Evolutionary conservation across 768 basidiomycete genomes (phyloP).

Genomic region (Kwoniella dendrophila): DNA sequence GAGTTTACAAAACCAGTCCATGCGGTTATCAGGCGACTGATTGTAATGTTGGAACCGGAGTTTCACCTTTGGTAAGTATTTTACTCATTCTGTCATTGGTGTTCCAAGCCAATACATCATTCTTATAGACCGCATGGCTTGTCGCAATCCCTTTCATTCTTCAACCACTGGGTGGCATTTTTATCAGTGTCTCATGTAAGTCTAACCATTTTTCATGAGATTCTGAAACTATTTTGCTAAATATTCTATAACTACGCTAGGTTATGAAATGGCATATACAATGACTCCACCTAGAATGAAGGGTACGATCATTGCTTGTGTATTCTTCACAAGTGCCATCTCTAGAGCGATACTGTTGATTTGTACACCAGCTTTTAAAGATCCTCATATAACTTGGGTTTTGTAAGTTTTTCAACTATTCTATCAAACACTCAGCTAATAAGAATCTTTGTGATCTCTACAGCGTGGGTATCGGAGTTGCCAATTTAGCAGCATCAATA

Average conservation of each 20-base stretch:
- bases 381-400: constrained; percentile 49
- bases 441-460: background rate
- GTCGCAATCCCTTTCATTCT: constrained; percentile 44
- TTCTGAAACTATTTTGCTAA: background rate
- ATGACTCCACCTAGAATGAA: constrained; percentile 46
- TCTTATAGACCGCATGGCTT: constrained; percentile 33
- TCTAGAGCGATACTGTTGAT: constrained; percentile 37
- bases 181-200: constrained; percentile 37
- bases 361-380: constrained; percentile 29
- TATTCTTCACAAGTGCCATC: constrained; percentile 47
- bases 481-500: constrained; percentile 10
- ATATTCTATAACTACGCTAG: constrained; percentile 5
- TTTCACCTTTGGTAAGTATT: constrained; percentile 36
- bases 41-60: constrained; percentile 11
- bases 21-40: constrained; percentile 12
- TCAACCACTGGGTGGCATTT: constrained; percentile 45
- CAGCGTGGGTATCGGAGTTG: constrained; percentile 16
- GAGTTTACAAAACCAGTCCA: constrained; percentile 16
- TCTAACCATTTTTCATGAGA: background rate
- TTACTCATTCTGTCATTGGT: constrained; percentile 11
- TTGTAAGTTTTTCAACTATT: constrained; percentile 12
- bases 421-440: background rate
- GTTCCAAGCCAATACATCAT: too few relatives aligned
- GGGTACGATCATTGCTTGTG: constrained; percentile 43
- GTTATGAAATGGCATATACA: constrained; percentile 50